Base-by-base conservation (phyloP, 768 basidiomycete species). In the Macrocybe gigantea region DNA sequence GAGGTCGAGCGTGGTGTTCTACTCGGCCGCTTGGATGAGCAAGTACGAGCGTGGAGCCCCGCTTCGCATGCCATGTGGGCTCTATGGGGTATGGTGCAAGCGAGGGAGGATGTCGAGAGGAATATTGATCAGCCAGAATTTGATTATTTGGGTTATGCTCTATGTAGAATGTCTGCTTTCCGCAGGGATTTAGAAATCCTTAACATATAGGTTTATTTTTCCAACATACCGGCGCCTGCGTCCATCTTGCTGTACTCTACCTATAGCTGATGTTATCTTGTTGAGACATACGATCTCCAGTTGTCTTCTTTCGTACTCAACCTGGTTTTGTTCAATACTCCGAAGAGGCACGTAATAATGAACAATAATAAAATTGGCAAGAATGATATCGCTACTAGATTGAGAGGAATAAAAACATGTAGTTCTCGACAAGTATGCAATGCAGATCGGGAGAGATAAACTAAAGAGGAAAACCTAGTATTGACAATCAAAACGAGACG, bases 61-160 rank as follows among this genome's bases (percentile, higher is more conserved):
- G 85, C 90, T 4, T 87, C 87, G 14, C 91, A 93, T 56, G 93
- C 79, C 9, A 84, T 87, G 78, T 98, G 95, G 93, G 83, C 88
- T 6, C 69, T 97, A 38, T 99, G 96, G 96, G 93, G 89, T 6
- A 74, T 98, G 53, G 82, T 98, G 5, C 93, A 95, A 65, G 92
- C 90, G 5, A 79, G 79, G 53, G 88, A 91, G 55, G 79, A 84
- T 55, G 53, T 91, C 6, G 77, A 84, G 56, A 74, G 66, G 12
- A 70, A 73, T 36, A 76, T 74, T 39, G 69, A 64, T 34, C 75
- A 81, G 54, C 78, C 78, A 11, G 95, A 93, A 54, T 98, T 96
- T 61, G 88, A 98, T 66, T 96, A 97, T 65, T 64, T 97, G 52
- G 73, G 74, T 8, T 97, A 96, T 61, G 83, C 93, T 12, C 70